Evolutionary conservation across 1,284 basidiomycete genomes (phyloP), one percentile per base, ranked within the genome.

Genomic region (Puccinia coronata): DNA sequence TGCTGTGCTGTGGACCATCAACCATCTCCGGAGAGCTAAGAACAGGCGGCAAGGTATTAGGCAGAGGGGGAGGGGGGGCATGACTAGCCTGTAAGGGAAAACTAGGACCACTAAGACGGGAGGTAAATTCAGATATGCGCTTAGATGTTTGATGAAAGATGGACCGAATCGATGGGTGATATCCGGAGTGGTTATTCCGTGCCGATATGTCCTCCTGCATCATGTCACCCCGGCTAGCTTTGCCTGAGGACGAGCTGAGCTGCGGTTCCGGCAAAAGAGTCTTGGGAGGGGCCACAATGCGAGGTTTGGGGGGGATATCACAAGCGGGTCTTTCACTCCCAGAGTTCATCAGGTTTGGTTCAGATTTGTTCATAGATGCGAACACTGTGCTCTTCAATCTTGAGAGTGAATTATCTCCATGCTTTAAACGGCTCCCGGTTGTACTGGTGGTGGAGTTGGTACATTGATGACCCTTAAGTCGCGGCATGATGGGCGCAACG

Each of bases 101-200:
- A 20, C 41, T 67, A 28, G 69, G 51, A 28, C 53, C 47, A 70
- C 70, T 34, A 25, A 78, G 76, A n/a, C 76, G 76, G 34, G 76
- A 69, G 12, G 76, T 78, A 51, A 78, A 69, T 41, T 67, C 53
- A 28, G 76, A 78, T 25, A 78, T 78, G 51, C 76, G 61, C 36
- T 31, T 69, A 11, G 76, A 78, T 2, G 76, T 78, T 55, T 53
- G 61, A 57, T 53, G 53, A 41, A 78, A 28, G 23, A 78, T 78
- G 18, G 65, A 67, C 43, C 39, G 43, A 31, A 78, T 69, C n/a
- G 61, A 67, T 2, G 61, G 76, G 47, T 78, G 76, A 41, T 78
- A 43, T 39, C 12, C 63, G 23, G 61, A 55, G 31, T 78, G 49
- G 9, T 41, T 12, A 49, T 23, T 53, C 12, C 49, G 53, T 11